These are phyloP conservation scores for Aegilops speltoides DNA, from an alignment of 176 grass and related monocot genomes.

Conservation along the genomic window DNA sequence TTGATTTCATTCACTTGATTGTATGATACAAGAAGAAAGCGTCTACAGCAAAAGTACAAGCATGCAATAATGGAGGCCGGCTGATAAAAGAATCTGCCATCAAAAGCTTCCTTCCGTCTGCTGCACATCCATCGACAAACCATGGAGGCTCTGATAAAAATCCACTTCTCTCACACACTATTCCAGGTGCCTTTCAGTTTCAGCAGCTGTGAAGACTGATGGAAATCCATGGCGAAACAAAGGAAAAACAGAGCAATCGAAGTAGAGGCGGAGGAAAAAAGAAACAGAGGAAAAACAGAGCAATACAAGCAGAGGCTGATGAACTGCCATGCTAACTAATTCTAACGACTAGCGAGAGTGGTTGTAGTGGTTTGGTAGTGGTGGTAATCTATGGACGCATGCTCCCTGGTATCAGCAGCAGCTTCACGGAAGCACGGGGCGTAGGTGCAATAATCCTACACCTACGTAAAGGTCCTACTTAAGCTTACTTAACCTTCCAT, in stretches of 20 bases:
- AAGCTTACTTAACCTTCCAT: too few relatives aligned
- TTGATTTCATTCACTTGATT: background rate
- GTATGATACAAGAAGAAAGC: constrained; percentile 10
- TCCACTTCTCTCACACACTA: too few relatives aligned
- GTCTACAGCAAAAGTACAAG: background rate
- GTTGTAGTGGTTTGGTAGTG: too few relatives aligned
- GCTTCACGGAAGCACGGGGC: too few relatives aligned
- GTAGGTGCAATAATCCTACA: too few relatives aligned
- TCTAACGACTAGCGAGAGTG: background rate
- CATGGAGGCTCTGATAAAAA: background rate
- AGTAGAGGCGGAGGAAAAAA: too few relatives aligned
- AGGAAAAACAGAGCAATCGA: too few relatives aligned
- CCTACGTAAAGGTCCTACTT: too few relatives aligned
- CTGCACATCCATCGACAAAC: background rate
- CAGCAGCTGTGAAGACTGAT: background rate
- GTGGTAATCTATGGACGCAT: too few relatives aligned
- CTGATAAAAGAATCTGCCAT: too few relatives aligned
- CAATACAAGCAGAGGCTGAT: background rate
- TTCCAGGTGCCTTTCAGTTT: background rate
- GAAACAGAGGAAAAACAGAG: background rate
- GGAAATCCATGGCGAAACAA: background rate
- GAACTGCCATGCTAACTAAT: background rate
- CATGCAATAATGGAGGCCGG: background rate
- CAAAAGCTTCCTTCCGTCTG: background rate
- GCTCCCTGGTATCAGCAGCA: too few relatives aligned